Percentiles rank a stretch among this genome's conserved stretches.
Evolutionary conservation across 306 rosid species (phyloP).

Genomic region (Quercus gilva): DNA sequence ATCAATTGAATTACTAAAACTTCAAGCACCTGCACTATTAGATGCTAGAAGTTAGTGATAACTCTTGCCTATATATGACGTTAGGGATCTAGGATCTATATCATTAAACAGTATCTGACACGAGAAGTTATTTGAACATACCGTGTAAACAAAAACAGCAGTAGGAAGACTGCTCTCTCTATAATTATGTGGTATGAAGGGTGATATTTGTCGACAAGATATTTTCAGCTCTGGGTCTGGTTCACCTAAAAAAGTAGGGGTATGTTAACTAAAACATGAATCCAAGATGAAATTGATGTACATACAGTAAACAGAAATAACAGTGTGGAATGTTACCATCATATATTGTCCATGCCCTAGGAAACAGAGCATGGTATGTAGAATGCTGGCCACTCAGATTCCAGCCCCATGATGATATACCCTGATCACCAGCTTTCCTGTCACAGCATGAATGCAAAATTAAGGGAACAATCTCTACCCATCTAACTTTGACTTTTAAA

Average conservation of each 20-base stretch:
- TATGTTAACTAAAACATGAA: constrained; percentile 16
- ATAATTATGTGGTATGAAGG: constrained; percentile 91
- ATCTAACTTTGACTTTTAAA: not conserved
- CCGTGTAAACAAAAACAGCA: constrained; percentile 94
- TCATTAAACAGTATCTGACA: not conserved
- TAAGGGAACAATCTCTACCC: constrained; percentile 12
- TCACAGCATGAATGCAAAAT: constrained; percentile 26
- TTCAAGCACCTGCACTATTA: not conserved
- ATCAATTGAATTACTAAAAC: not conserved
- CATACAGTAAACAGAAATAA: constrained; percentile 8
- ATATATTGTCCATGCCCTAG: constrained; percentile 98
- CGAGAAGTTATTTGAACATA: constrained; percentile 25
- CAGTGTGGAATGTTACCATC: constrained; percentile 64
- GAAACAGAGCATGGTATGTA: constrained; percentile 98
- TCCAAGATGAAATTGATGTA: not conserved
- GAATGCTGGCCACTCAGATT: constrained; percentile 94
- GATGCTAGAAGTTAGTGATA: not conserved
- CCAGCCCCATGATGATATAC: constrained; percentile 99
- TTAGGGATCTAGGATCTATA: not conserved
- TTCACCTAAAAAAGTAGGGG: constrained; percentile 58
- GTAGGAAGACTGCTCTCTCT: constrained; percentile 95
- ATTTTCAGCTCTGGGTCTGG: constrained; percentile 96
- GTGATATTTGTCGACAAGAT: constrained; percentile 96
- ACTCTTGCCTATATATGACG: not conserved
- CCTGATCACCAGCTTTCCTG: constrained; percentile 75